A percentile compares a stretch with the other conserved stretches of the same genome.
phyloP scores from a whole-genome alignment of 768 basidiomycete species.

The Trametes cingulata region DNA sequence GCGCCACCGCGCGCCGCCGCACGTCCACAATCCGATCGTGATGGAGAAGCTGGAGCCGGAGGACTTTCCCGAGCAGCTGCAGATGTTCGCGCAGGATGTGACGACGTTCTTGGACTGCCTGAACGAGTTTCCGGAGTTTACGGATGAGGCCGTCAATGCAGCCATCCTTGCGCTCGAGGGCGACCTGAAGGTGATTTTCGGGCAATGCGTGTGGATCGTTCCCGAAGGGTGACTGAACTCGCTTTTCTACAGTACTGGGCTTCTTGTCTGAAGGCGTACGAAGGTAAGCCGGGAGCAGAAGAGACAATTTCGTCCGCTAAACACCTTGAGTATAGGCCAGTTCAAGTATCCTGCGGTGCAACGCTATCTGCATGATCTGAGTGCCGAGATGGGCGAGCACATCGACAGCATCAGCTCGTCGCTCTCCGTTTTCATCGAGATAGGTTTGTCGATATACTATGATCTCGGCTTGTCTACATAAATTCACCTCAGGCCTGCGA shows the following conservation, averaged over 20 bases:
- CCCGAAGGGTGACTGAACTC: no score
- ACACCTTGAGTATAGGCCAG: constrained; percentile 48
- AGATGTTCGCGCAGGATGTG: constrained; percentile 62
- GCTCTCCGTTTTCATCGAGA: constrained; percentile 74
- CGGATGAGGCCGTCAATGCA: constrained; percentile 68
- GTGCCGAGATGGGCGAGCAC: constrained; percentile 76
- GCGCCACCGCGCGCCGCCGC: constrained; percentile 39
- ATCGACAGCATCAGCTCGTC: constrained; percentile 67
- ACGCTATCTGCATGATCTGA: constrained; percentile 71
- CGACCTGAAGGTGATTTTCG: constrained; percentile 58
- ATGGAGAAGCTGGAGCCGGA: constrained; percentile 62
- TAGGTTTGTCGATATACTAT: constrained; percentile 46
- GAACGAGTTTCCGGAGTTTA: constrained; percentile 80
- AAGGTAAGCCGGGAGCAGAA: no score
- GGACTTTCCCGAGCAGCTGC: constrained; percentile 65
- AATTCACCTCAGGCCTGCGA: not conserved
- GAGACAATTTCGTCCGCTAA: no score
- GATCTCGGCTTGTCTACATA: not conserved
- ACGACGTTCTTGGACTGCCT: constrained; percentile 67
- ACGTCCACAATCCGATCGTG: constrained; percentile 53
- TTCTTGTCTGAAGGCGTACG: constrained; percentile 65
- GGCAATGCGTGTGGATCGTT: not conserved
- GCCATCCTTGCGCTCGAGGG: constrained; percentile 69
- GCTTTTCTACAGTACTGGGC: constrained; percentile 63
- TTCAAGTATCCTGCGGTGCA: constrained; percentile 73